Conservation (phyloP, 768 basidiomycete genomes). For the Rhizopogon vesiculosus region DNA sequence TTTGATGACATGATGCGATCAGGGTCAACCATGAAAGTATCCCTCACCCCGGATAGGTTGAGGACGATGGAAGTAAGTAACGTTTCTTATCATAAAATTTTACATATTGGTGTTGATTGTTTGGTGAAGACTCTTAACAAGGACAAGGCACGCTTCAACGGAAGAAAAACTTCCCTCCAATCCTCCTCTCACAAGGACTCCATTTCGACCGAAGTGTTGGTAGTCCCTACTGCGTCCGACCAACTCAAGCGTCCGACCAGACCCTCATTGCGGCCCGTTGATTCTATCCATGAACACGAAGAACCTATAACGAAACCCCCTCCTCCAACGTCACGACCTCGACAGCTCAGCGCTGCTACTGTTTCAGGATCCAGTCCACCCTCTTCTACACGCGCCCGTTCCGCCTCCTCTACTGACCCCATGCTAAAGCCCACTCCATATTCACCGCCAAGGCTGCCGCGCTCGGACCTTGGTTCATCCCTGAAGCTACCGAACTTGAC, state of each 20-base stretch:
- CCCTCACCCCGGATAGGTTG: slow-evolving; percentile 89
- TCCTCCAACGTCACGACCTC: slow-evolving; percentile 35
- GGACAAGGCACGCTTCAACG: slow-evolving; percentile 48
- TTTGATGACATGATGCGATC: slow-evolving; percentile 94
- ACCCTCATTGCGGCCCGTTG: slow-evolving; percentile 49
- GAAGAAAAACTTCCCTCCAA: slow-evolving; percentile 18
- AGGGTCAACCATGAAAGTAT: slow-evolving; percentile 90
- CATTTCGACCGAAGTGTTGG: slow-evolving; percentile 11
- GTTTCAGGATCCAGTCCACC: slow-evolving; percentile 28
- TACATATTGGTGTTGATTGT: slow-evolving; percentile 7
- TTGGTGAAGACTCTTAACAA: slow-evolving; percentile 60
- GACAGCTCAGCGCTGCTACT: slow-evolving; percentile 43
- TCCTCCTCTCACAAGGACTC: slow-evolving; percentile 17
- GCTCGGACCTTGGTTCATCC: slow-evolving; percentile 24
- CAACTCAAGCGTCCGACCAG: slow-evolving; percentile 19
- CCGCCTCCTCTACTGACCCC: slow-evolving; percentile 30
- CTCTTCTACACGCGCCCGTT: slow-evolving; percentile 19
- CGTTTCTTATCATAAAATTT: slow-evolving; percentile 11
- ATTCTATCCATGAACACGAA: slow-evolving; percentile 65
- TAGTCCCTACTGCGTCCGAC: slow-evolving; percentile 14
- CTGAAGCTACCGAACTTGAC: slow-evolving; percentile 21
- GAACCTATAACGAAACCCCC: slow-evolving; percentile 30
- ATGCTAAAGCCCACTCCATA: slow-evolving; percentile 5
- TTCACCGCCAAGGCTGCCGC: slow-evolving; percentile 22
- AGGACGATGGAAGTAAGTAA: slow-evolving; percentile 94